A percentile compares a stretch with the other conserved stretches of the same genome.
Conservation (phyloP, 129 eudicot species). For the Deinandra increscens region DNA sequence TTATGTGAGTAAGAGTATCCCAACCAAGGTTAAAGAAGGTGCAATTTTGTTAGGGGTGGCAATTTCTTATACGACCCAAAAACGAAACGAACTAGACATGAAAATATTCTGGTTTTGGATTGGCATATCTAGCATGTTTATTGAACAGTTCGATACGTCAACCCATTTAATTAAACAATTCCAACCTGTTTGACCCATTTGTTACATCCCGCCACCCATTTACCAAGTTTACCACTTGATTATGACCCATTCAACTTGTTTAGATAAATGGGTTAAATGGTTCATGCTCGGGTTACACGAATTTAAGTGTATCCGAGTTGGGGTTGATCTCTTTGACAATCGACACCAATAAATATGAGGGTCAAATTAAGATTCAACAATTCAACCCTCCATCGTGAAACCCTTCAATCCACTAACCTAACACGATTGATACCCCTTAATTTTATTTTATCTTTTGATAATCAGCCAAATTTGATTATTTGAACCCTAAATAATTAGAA, state of each 20-base stretch:
- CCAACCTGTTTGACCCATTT: neutral
- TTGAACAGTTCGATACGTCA: neutral
- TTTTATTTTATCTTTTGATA: neutral
- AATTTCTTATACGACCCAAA: neutral
- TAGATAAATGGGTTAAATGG: neutral
- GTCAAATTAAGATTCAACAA: neutral
- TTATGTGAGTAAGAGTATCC: neutral
- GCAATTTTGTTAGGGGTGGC: neutral
- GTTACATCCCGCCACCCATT: neutral
- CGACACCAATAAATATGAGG: no score
- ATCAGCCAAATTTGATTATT: neutral
- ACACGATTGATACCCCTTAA: neutral
- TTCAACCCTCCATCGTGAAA: neutral
- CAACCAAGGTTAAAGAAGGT: neutral
- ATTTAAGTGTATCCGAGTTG: neutral
- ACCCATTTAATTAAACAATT: no score
- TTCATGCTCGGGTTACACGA: neutral
- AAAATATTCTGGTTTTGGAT: neutral
- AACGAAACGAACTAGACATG: neutral
- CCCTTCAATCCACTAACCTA: neutral
- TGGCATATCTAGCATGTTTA: neutral
- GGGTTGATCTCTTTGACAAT: no score
- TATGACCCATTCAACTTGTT: neutral
- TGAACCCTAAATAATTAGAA: neutral
- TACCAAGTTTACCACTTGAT: neutral